Evolutionary conservation across 805 yeast genomes (phyloP).

Genomic region (Pichia pseudocactophila): DNA sequence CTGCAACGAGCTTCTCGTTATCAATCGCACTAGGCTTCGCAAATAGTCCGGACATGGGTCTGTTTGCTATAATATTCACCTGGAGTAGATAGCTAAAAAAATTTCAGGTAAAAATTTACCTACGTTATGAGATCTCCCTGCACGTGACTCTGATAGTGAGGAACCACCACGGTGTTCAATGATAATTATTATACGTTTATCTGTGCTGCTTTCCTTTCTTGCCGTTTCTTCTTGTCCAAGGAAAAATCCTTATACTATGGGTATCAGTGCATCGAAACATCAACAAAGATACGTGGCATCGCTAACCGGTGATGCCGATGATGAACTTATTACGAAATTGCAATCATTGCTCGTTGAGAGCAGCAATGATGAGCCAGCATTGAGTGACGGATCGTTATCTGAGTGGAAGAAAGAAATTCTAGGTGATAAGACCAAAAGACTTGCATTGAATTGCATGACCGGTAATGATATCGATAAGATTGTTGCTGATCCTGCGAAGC

Average conservation of each 20-base stretch:
- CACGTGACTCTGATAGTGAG: too few relatives aligned
- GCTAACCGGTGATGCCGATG: conserved; percentile 17
- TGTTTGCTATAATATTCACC: neutral
- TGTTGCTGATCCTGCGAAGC: conserved; percentile 30
- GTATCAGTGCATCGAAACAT: neutral
- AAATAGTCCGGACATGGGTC: conserved; percentile 23
- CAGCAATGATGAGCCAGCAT: conserved; percentile 19
- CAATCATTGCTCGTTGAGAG: conserved; percentile 16
- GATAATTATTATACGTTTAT: neutral
- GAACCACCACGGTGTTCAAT: too few relatives aligned
- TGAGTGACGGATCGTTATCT: conserved; percentile 26
- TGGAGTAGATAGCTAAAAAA: conserved; percentile 7
- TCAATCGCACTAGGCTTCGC: conserved; percentile 38
- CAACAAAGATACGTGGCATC: conserved; percentile 7
- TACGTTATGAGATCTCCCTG: too few relatives aligned
- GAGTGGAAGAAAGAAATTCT: conserved; percentile 40
- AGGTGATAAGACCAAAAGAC: conserved; percentile 39
- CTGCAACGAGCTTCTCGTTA: conserved; percentile 23
- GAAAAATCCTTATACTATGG: conserved; percentile 4
- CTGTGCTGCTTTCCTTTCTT: conserved; percentile 9
- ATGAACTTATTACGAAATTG: conserved; percentile 25
- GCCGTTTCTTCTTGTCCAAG: neutral
- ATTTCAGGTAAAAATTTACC: conserved; percentile 10
- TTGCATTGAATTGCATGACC: conserved; percentile 48
- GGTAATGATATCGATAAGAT: conserved; percentile 36